Conservation (phyloP, 495 filamentous ascomycete species). For the Bacidia gigantensis region DNA sequence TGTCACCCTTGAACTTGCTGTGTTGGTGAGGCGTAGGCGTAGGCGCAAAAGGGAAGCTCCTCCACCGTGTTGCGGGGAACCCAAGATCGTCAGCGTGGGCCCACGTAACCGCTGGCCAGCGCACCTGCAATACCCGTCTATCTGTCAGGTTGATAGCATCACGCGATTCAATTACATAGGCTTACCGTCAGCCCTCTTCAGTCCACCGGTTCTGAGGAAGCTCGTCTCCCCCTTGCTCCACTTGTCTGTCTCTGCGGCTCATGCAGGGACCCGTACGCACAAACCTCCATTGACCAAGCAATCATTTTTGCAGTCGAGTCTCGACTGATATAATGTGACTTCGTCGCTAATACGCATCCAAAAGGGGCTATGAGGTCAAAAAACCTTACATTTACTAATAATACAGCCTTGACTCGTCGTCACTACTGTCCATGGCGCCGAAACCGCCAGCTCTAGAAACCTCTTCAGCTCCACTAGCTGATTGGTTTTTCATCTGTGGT, state of each 20-base stretch:
- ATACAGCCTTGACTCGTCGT: neutral
- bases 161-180: too few species aligned
- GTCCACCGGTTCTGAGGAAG: neutral
- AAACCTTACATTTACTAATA: too few species aligned
- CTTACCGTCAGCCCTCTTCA: neutral
- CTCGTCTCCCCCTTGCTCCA: neutral
- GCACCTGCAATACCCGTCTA: neutral
- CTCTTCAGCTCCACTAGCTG: conserved; percentile 72
- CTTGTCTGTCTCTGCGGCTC: neutral
- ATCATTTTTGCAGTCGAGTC: neutral
- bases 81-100: neutral
- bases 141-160: neutral
- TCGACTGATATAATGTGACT: neutral
- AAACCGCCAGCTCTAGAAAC: conserved; percentile 18
- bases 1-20: neutral
- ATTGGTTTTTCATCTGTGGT: conserved; percentile 98
- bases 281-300: neutral
- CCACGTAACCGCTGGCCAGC: neutral
- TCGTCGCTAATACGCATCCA: neutral
- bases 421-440: conserved; percentile 12
- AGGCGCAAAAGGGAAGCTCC: neutral
- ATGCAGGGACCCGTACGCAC: neutral
- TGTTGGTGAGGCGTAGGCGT: neutral
- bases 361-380: too few species aligned
- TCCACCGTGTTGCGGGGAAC: neutral